Conservation (phyloP, 2,329 filamentous ascomycete species). For the Fusarium buharicum region DNA sequence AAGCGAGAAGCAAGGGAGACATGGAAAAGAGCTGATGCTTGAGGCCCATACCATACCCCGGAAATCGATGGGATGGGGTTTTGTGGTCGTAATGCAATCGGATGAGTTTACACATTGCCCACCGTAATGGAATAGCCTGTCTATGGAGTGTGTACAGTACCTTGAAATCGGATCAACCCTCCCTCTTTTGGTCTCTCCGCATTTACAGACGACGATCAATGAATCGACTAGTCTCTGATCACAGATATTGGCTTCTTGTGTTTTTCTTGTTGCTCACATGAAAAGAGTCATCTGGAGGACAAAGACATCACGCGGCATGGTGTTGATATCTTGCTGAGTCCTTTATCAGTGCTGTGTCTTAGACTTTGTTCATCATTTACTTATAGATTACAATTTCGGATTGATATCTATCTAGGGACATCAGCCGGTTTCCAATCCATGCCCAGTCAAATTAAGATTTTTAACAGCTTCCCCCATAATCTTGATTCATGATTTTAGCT, state of each 20-base stretch:
- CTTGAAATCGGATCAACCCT: constrained; percentile 9
- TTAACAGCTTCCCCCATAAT: constrained; percentile 17
- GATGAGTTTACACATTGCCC: constrained; percentile 35
- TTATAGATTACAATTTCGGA: constrained; percentile 25
- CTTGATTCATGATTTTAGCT: constrained; percentile 4
- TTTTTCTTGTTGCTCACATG: background rate
- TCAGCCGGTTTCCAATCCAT: constrained; percentile 15
- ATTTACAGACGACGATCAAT: constrained; percentile 27
- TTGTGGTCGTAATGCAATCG: constrained; percentile 36
- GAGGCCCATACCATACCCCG: constrained; percentile 26
- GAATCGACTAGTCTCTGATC: constrained; percentile 24
- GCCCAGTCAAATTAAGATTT: constrained; percentile 3
- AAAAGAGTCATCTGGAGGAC: background rate
- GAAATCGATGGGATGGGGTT: constrained; percentile 18
- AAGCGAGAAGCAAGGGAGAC: constrained; percentile 4
- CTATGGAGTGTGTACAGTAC: background rate
- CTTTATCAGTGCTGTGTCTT: background rate
- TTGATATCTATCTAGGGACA: constrained; percentile 24
- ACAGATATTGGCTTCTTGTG: constrained; percentile 13
- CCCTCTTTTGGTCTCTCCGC: constrained; percentile 24
- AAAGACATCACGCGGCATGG: constrained; percentile 16
- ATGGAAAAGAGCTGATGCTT: constrained; percentile 28
- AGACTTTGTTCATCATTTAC: background rate
- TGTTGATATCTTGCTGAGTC: background rate
- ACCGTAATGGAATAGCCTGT: constrained; percentile 31